Evolutionary conservation across 2,329 filamentous ascomycete genomes (phyloP).

Genomic region (Cordyceps cicadae): DNA sequence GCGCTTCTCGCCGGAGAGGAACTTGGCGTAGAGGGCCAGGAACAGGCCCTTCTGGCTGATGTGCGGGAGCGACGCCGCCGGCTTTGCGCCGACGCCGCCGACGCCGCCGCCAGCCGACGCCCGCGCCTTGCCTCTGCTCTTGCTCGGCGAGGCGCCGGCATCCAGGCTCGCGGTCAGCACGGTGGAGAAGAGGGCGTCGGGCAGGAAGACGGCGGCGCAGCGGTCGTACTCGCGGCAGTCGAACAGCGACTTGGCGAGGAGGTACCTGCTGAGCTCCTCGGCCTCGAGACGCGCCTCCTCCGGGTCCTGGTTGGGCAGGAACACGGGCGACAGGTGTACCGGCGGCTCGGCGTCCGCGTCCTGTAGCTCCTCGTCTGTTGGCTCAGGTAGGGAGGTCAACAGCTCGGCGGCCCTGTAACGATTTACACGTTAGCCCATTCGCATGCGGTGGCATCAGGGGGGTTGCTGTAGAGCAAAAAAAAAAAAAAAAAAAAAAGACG

Average conservation of each 20-base stretch:
- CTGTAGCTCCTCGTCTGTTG: constrained; percentile 46
- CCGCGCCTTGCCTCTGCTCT: constrained; percentile 45
- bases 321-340: constrained; percentile 34
- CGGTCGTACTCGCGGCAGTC: constrained; percentile 93
- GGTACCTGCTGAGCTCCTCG: constrained; percentile 71
- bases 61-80: constrained; percentile 30
- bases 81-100: too few relatives aligned
- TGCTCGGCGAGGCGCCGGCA: constrained; percentile 42
- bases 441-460: not conserved
- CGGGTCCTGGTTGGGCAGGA: constrained; percentile 55
- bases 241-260: constrained; percentile 89
- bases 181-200: constrained; percentile 66
- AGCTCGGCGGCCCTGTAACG: constrained; percentile 88
- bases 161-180: constrained; percentile 45
- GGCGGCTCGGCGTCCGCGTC: constrained; percentile 22
- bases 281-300: constrained; percentile 69
- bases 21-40: constrained; percentile 83
- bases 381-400: constrained; percentile 68
- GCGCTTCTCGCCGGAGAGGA: constrained; percentile 87
- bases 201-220: constrained; percentile 80
- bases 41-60: constrained; percentile 91
- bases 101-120: constrained; percentile 13
- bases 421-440: not conserved
- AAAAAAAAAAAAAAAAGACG: too few relatives aligned
- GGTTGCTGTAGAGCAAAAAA: too few relatives aligned